Evolutionary conservation across 2,329 filamentous ascomycete species (phyloP).

Genomic region (Lojkania enalia): DNA sequence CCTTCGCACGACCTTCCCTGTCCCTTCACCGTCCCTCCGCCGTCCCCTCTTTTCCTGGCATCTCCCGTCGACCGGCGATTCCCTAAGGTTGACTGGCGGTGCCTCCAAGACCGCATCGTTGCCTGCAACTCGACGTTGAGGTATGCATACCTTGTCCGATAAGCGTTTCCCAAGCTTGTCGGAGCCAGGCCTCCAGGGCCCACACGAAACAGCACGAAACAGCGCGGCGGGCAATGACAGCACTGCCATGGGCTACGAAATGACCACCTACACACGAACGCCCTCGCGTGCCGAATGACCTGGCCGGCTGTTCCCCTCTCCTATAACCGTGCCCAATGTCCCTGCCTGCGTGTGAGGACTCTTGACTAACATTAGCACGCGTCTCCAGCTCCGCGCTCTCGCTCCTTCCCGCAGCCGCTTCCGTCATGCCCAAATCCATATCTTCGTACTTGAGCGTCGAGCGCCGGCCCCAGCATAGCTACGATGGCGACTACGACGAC

Average conservation of each 20-base stretch:
- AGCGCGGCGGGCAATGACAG: background rate
- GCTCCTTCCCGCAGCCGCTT: slow-evolving; percentile 1
- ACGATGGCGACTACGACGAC: slow-evolving; percentile 37
- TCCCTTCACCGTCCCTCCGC: too few species aligned
- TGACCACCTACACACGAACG: slow-evolving; percentile 7
- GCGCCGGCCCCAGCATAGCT: slow-evolving; percentile 32
- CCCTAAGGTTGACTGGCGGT: too few species aligned
- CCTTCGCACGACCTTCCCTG: too few species aligned
- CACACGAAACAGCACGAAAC: slow-evolving; percentile 1
- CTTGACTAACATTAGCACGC: slow-evolving; percentile 12
- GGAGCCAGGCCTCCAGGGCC: too few species aligned
- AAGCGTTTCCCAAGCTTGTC: too few species aligned
- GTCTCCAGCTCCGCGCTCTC: slow-evolving; percentile 9
- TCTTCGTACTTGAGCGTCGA: slow-evolving; percentile 42
- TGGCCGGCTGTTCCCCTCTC: slow-evolving; percentile 1
- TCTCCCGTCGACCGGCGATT: too few species aligned
- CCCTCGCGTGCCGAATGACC: slow-evolving; percentile 13
- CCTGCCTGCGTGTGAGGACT: slow-evolving; percentile 2
- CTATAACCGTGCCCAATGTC: slow-evolving; percentile 2
- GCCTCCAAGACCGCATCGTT: too few species aligned
- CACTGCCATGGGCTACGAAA: slow-evolving; percentile 1
- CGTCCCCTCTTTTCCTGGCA: too few species aligned
- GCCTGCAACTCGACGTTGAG: too few species aligned
- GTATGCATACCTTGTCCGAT: too few species aligned
- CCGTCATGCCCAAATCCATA: slow-evolving; percentile 41